Base-by-base conservation (phyloP, 192 early-diverging fungal species). In the Piromyces finnis region DNA sequence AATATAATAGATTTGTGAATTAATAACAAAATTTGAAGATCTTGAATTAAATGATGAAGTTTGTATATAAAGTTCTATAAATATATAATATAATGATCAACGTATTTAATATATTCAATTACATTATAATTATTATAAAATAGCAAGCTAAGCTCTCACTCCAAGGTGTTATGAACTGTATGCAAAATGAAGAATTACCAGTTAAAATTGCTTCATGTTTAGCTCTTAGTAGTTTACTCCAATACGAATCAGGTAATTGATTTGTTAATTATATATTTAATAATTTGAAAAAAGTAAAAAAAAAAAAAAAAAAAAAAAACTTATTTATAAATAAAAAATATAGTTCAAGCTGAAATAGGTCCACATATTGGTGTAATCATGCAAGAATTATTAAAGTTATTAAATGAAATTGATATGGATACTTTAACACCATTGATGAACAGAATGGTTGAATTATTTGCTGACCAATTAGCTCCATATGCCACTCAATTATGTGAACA, bases 361-460 rank as follows among this genome's bases (percentile, higher is more conserved):
- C 51, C 51, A 68, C 51, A 68, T 6, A 68, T 68, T 9, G 51
- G 51, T 9, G 26, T 68, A 68, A 68, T 68, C 11, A 68, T 68
- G 51, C 51, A 68, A 84, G 89, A 88, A 78, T 88, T 98, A 77
- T 85, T 99, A 78, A 89, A 91, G 41, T 86, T 97, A 79, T 97
- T 93, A 0, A 95, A 96, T 87, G 89, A 96, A 84, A 95, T 97
- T 79, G 96, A 99, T 85, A 89, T 95, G 83, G 96, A 98, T 82
- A 94, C 92, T 12, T 87, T 99, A 12, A 88, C 95, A 0, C 86
- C 85, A 29, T 92, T 95, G 36, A 94, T 98, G 88, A 95, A 98
- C 79, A 90, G 91, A 80, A 91, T 99, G 85, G 95, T 98, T 11
- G 94, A 93, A 82, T 90, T 93, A 29, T 99, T 95, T 88, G 89